Percentiles rank a stretch among this genome's conserved stretches.
Conservation (phyloP, 805 yeast species). For the Starmerella stellata region DNA sequence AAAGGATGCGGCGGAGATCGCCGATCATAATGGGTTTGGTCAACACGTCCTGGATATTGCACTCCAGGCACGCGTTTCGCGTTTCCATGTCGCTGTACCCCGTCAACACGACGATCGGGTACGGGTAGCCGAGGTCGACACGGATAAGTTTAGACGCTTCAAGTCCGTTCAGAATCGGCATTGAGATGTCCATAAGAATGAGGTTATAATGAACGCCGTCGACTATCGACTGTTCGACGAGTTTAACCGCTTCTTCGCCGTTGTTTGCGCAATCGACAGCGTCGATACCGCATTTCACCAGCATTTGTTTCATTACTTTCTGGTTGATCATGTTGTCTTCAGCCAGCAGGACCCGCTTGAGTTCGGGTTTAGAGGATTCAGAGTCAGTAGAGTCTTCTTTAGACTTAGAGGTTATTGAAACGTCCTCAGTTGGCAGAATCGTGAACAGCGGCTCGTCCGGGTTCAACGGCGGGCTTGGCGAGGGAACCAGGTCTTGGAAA, state of each 20-base stretch:
- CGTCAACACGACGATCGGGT: constrained; percentile 79
- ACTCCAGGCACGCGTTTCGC: constrained; percentile 55
- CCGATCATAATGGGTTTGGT: constrained; percentile 58
- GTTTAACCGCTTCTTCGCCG: constrained; percentile 69
- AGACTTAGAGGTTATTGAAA: not conserved
- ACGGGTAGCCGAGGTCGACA: constrained; percentile 39
- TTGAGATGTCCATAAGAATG: constrained; percentile 22
- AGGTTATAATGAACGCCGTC: constrained; percentile 24
- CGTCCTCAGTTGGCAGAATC: not conserved
- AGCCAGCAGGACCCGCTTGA: constrained; percentile 48
- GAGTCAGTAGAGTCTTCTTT: not conserved
- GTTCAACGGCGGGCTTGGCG: not conserved
- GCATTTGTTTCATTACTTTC: constrained; percentile 76
- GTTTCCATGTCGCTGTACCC: constrained; percentile 87
- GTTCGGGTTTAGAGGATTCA: not conserved
- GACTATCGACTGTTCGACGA: constrained; percentile 34
- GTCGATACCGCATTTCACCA: constrained; percentile 55
- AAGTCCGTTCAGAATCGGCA: constrained; percentile 21
- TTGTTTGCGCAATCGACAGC: constrained; percentile 65
- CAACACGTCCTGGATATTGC: constrained; percentile 77
- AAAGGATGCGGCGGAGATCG: constrained; percentile 8
- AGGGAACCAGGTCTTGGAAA: not conserved
- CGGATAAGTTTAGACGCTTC: constrained; percentile 34
- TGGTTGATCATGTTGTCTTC: constrained; percentile 83
- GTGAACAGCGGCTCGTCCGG: not conserved